Evolutionary conservation across 192 early-diverging fungal genomes (phyloP).

Genomic region (Allomyces javanicus): DNA sequence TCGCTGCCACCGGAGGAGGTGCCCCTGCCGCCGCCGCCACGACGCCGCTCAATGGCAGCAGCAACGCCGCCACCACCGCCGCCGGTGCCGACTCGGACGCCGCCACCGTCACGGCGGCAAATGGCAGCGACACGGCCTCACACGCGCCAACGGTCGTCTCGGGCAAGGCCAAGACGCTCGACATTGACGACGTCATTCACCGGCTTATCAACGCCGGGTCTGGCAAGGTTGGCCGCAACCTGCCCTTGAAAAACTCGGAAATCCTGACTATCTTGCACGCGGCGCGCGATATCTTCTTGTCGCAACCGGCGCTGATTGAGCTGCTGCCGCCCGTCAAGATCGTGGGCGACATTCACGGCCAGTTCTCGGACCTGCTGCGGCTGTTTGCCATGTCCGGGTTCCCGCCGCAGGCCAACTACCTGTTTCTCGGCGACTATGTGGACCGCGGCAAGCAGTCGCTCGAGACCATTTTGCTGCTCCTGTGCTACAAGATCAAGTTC

Average conservation of each 20-base stretch:
- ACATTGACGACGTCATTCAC: conserved; percentile 75
- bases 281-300: conserved; percentile 73
- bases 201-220: conserved; percentile 58
- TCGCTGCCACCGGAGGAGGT: not conserved
- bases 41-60: not conserved
- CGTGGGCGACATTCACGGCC: conserved; percentile 84
- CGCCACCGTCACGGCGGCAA: not conserved
- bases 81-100: not conserved
- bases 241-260: conserved; percentile 69
- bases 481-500: conserved; percentile 94
- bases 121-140: not conserved
- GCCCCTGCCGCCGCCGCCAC: not conserved
- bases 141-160: not conserved
- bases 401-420: conserved; percentile 75
- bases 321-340: conserved; percentile 24
- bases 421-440: conserved; percentile 91
- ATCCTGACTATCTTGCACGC: conserved; percentile 66
- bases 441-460: conserved; percentile 89
- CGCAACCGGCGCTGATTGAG: conserved; percentile 48
- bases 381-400: conserved; percentile 88
- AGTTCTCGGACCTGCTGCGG: conserved; percentile 77
- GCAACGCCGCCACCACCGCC: not conserved
- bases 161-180: conserved; percentile 25
- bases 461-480: conserved; percentile 79
- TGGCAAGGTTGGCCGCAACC: conserved; percentile 48